Evolutionary conservation across 495 filamentous ascomycete genomes (phyloP), one percentile per base, ranked within the genome.

Genomic region (Aspergillus saccharolyticus): DNA sequence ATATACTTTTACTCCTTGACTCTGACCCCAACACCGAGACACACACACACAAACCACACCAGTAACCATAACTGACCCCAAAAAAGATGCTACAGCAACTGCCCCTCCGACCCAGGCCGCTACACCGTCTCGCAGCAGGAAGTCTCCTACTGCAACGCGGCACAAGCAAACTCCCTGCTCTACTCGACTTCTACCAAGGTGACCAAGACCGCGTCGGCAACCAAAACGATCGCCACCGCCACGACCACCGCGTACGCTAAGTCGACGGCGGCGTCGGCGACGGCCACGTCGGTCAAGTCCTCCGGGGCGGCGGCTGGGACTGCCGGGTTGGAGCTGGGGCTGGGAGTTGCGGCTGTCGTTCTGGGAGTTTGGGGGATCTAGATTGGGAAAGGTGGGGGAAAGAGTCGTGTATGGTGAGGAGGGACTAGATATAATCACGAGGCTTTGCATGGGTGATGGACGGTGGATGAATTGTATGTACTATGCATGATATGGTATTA

Each of bases 81-180:
- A 24, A 44, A 53, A 12, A 56, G 66, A 46, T 77, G 74, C 59
- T 77, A 77, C 65, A 70, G 72, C 59, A 72, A 73, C 54, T 77
- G 74, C 52, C 73, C 74, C 49, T 60, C 47, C 49, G 64, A 71
- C 49, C 54, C 54, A 53, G 66, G 56, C 43, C 60, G 59, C 33
- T 48, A 58, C 55, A 60, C 62, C 21, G 63, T 68, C 47, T 17
- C 64, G 46, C 65, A 63, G 44, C 63, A 61, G n/a, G 58, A 62
- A 18, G 44, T 56, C 30, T 62, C 65, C 22, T 73, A 71, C 63
- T 76, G 74, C 39, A 58, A 63, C 54, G 74, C 74, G 4, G 68
- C 63, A 19, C 66, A 65, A 10, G 69, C 69, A 15, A 56, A 67
- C 39, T 58, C 42, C 4, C 49, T 28, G 15, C 25, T 54, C 16